Evolutionary conservation across 2,329 filamentous ascomycete genomes (phyloP).

Genomic region (Arthrobotrys entomopaga): DNA sequence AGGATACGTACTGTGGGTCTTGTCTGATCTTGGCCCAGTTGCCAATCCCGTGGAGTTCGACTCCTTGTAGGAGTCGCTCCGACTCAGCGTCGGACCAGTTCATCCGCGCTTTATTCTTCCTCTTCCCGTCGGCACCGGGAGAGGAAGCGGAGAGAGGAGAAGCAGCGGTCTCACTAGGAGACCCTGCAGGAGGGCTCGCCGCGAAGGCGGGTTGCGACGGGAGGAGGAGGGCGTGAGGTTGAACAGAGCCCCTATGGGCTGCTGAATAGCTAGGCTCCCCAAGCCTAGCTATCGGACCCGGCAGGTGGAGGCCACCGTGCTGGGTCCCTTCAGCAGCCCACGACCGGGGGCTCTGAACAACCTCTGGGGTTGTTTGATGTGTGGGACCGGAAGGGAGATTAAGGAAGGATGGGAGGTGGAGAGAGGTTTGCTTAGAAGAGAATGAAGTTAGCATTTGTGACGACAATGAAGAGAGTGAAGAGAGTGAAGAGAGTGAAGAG

Average conservation of each 20-base stretch:
- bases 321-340: background rate
- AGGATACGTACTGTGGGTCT: constrained; percentile 27
- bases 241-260: too few relatives aligned
- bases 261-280: background rate
- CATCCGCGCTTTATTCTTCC: constrained; percentile 45
- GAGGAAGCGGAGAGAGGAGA: constrained; percentile 29
- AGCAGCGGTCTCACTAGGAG: background rate
- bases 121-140: constrained; percentile 14
- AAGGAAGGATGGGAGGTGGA: background rate
- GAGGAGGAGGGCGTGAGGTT: background rate
- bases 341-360: background rate
- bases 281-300: constrained; percentile 6
- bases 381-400: constrained; percentile 17
- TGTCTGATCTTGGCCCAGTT: constrained; percentile 32
- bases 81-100: constrained; percentile 43
- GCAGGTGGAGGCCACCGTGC: constrained; percentile 14
- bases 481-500: background rate
- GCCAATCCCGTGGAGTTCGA: constrained; percentile 36
- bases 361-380: background rate
- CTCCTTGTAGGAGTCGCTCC: constrained; percentile 31
- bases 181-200: background rate
- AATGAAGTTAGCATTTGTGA: background rate
- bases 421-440: too few relatives aligned
- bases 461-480: background rate
- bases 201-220: background rate